phyloP scores from a whole-genome alignment of 352 stramenopile genomes.

The Globisporangium alternatum region DNA sequence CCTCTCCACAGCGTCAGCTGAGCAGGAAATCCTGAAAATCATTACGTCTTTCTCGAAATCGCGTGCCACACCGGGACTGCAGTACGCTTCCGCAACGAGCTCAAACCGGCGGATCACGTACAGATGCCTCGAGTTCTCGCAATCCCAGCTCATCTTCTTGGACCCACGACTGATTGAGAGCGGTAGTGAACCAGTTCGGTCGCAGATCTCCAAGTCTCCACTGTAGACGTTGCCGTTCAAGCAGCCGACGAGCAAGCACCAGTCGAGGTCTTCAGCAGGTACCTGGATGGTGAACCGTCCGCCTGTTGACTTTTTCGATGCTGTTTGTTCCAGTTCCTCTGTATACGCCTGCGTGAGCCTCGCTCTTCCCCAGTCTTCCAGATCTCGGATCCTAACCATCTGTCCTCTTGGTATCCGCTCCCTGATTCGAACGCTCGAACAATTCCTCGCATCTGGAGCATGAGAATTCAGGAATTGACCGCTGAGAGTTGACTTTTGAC shows the following conservation, averaged over 20 bases:
- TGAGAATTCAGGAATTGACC: constrained; percentile 11
- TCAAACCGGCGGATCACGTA: constrained; percentile 35
- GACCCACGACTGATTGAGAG: constrained; percentile 1
- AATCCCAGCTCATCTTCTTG: not conserved
- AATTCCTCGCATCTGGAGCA: not conserved
- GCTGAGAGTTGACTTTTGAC: constrained; percentile 10
- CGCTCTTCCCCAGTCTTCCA: constrained; percentile 2
- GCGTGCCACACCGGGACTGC: constrained; percentile 10
- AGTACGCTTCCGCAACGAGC: constrained; percentile 29
- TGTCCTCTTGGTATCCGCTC: not conserved
- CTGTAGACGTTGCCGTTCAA: constrained; percentile 33
- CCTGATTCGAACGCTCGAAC: not conserved
- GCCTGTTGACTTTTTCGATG: not conserved
- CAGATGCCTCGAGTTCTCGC: constrained; percentile 12
- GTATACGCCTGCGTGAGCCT: not conserved
- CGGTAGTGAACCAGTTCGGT: constrained; percentile 37
- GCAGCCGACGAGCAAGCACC: constrained; percentile 34
- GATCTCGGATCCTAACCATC: constrained; percentile 3
- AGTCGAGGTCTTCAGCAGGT: constrained; percentile 22
- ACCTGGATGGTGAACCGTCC: constrained; percentile 15
- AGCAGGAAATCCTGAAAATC: constrained; percentile 25
- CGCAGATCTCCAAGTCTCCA: constrained; percentile 40
- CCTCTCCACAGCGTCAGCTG: constrained; percentile 19
- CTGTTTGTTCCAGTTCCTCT: not conserved
- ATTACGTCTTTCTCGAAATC: constrained; percentile 18